Evolutionary conservation across 257 asterid genomes (phyloP).

Genomic region (Solanum appendiculatum): DNA sequence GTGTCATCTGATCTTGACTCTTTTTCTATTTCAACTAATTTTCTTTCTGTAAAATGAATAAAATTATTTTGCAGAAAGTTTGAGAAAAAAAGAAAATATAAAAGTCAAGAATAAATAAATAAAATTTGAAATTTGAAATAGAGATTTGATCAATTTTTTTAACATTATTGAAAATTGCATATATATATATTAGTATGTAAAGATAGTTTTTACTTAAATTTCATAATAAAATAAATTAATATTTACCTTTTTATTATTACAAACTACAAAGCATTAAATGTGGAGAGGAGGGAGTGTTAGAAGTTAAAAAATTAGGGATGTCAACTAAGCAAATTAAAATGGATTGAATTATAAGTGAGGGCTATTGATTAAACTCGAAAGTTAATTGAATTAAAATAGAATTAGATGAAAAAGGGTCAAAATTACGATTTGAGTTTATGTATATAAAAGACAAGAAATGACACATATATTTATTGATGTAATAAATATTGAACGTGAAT

Average conservation of each 20-base stretch:
- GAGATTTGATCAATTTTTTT: no score
- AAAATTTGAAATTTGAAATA: no score
- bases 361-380: no score
- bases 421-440: no score
- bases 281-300: neutral
- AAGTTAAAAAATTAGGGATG: neutral
- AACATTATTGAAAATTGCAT: neutral
- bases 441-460: neutral
- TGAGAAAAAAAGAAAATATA: neutral
- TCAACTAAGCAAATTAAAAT: neutral
- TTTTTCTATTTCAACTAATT: constrained; percentile 16
- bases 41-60: constrained; percentile 20
- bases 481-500: neutral
- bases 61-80: neutral
- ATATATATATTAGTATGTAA: neutral
- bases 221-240: no score
- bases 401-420: no score
- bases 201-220: neutral
- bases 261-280: neutral
- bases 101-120: neutral
- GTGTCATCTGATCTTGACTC: constrained; percentile 32
- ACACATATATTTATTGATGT: neutral
- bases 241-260: neutral
- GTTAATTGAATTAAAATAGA: no score
- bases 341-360: no score